Evolutionary conservation across 768 basidiomycete genomes (phyloP), one percentile per base, ranked within the genome.

Genomic region (Leccinum sublutescens): DNA sequence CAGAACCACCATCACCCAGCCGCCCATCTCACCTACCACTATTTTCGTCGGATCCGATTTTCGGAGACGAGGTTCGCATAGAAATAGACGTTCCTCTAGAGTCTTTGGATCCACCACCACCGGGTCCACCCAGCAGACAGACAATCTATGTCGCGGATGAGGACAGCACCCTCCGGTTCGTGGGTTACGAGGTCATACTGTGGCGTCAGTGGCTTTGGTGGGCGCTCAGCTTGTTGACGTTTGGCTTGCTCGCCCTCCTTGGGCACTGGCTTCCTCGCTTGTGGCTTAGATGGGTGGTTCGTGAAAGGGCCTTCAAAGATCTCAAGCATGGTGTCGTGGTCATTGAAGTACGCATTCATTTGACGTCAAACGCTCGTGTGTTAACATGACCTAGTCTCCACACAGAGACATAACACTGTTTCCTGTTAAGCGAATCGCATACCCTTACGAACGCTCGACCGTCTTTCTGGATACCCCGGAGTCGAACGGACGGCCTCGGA

Each of bases 201-300:
- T 85, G 84, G 82, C 83, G 86, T 55, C 77, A 80, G 45, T 78
- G 79, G 74, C 62, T 87, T 3, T 99, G 97, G 96, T 79, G 82
- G 62, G 33, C 79, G 11, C 82, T 83, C 5, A 92, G 91, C 66
- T 62, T 91, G 6, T 52, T 89, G 8, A 84, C 86, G 2, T 75
- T 87, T 11, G 96, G 97, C 5, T 71, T 84, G 5, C 76, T 98
- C 21, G 87, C 82, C 11, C 79, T 99, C 17, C 73, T 95, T 9
- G 95, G 95, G 4, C 87, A 94, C 67, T 99, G 97, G 97, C 86
- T 97, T 63, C 97, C 97, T 57, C 83, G 81, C 5, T 63, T 95
- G 27, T 98, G 97, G 97, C 82, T 98, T 53, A 84, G 84, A 29
- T 95, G 89, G 83, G 89, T 91, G 21, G 85, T 93, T 2, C 80